Evolutionary conservation across 768 basidiomycete species (phyloP).

Genomic region (Chalciporus chontae): DNA sequence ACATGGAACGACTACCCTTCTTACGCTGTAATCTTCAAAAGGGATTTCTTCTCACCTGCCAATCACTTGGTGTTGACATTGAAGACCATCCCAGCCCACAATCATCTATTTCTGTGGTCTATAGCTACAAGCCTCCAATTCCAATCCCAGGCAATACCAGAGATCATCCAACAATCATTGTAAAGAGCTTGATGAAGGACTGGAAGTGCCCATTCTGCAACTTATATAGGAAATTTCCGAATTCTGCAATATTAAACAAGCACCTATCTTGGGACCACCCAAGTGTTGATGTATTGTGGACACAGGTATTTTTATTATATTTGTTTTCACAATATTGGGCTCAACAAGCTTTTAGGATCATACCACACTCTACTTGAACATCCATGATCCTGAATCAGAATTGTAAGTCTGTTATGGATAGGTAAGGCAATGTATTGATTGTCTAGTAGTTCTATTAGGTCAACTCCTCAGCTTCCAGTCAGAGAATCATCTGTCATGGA

Average conservation of each 20-base stretch:
- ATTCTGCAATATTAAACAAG: slow-evolving; percentile 39
- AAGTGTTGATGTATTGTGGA: slow-evolving; percentile 39
- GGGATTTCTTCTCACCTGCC: slow-evolving; percentile 48
- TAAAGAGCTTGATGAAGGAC: slow-evolving; percentile 27
- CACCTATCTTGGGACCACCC: slow-evolving; percentile 52
- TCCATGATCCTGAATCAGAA: slow-evolving; percentile 10
- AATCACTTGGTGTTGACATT: slow-evolving; percentile 33
- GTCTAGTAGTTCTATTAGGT: slow-evolving; percentile 2
- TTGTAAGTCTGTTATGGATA: slow-evolving; percentile 9
- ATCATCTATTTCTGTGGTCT: slow-evolving; percentile 24
- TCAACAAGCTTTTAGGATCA: slow-evolving; percentile 12
- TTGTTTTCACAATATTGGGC: background rate
- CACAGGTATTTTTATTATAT: slow-evolving; percentile 18
- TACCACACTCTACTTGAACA: slow-evolving; percentile 14
- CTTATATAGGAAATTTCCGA: slow-evolving; percentile 40
- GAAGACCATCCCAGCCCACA: slow-evolving; percentile 16
- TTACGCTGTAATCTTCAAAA: slow-evolving; percentile 46
- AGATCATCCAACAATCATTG: slow-evolving; percentile 7
- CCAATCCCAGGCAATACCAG: slow-evolving; percentile 5
- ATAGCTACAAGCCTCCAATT: slow-evolving; percentile 12
- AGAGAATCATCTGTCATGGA: slow-evolving; percentile 8
- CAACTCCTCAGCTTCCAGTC: background rate
- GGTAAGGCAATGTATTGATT: background rate
- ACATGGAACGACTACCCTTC: slow-evolving; percentile 48
- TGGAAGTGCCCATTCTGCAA: slow-evolving; percentile 58